These are phyloP conservation scores for Beauveria sp. DNA, from an alignment of 2,329 filamentous ascomycete species.

Conservation along the genomic window DNA sequence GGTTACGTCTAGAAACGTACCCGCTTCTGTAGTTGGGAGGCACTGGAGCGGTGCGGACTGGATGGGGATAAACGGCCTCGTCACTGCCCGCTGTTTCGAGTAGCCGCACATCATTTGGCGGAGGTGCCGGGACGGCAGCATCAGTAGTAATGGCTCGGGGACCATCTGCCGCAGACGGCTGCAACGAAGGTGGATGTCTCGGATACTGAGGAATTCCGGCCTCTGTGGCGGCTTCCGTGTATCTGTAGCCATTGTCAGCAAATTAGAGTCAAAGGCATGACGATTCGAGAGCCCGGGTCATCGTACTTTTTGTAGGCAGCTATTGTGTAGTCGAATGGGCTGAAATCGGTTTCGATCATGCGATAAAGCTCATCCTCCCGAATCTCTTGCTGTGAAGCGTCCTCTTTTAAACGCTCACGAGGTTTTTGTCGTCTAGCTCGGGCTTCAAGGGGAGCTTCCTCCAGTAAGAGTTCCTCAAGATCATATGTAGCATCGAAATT, in stretches of 20 bases:
- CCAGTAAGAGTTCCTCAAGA: constrained; percentile 82
- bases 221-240: constrained; percentile 6
- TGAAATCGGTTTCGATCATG: constrained; percentile 90
- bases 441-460: constrained; percentile 91
- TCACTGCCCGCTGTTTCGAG: neutral
- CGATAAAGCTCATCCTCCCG: constrained; percentile 88
- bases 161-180: constrained; percentile 9
- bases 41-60: constrained; percentile 25
- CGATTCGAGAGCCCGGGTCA: constrained; percentile 23
- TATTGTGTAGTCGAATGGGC: constrained; percentile 89
- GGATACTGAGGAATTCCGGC: constrained; percentile 2
- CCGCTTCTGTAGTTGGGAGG: constrained; percentile 41
- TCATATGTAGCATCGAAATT: constrained; percentile 99
- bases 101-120: constrained; percentile 11
- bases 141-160: constrained; percentile 46
- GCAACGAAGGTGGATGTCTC: neutral
- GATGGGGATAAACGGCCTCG: constrained; percentile 3
- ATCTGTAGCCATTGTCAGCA: neutral
- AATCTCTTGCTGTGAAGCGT: constrained; percentile 92
- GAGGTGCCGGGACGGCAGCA: constrained; percentile 35
- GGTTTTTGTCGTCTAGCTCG: constrained; percentile 90
- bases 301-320: constrained; percentile 68
- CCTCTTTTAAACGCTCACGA: constrained; percentile 81
- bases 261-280: constrained; percentile 15
- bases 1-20: constrained; percentile 38